Evolutionary conservation across 306 rosid genomes (phyloP).

Genomic region (Lathyrus sativus): DNA sequence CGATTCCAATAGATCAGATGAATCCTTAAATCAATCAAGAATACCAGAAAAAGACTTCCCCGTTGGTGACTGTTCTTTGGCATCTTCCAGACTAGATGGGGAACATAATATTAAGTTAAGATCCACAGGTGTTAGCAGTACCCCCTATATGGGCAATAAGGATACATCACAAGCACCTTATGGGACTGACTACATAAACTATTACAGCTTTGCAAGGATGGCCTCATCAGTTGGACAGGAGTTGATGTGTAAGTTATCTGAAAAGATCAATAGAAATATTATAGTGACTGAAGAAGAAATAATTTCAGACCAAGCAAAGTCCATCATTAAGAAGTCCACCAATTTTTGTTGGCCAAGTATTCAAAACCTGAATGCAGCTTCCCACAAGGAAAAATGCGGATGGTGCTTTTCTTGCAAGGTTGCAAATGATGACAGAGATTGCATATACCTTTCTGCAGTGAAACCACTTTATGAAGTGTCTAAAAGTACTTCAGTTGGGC

Average conservation of each 20-base stretch:
- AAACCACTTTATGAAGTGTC: slow-evolving; percentile 53
- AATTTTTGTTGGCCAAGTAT: slow-evolving; percentile 71
- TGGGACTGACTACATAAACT: slow-evolving; percentile 61
- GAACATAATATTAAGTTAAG: slow-evolving; percentile 41
- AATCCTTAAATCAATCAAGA: slow-evolving; percentile 49
- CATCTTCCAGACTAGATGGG: slow-evolving; percentile 48
- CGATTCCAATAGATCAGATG: slow-evolving; percentile 46
- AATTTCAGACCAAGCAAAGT: slow-evolving; percentile 69
- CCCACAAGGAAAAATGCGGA: slow-evolving; percentile 81
- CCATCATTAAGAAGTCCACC: slow-evolving; percentile 65
- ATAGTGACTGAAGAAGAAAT: slow-evolving; percentile 70
- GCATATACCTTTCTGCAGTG: slow-evolving; percentile 66
- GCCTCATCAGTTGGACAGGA: slow-evolving; percentile 74
- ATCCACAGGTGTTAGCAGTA: slow-evolving; percentile 44
- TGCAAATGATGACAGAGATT: slow-evolving; percentile 67
- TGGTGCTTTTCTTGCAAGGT: slow-evolving; percentile 88
- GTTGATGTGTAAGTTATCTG: slow-evolving; percentile 57
- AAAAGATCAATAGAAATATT: slow-evolving; percentile 54
- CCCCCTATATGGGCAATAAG: slow-evolving; percentile 37
- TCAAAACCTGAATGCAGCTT: slow-evolving; percentile 49
- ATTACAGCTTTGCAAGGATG: slow-evolving; percentile 70
- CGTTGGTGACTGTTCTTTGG: slow-evolving; percentile 49
- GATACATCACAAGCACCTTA: slow-evolving; percentile 38
- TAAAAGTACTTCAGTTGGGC: slow-evolving; percentile 48
- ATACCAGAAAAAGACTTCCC: slow-evolving; percentile 37